Conservation (phyloP, 768 basidiomycete species). For the Russula compacta region DNA sequence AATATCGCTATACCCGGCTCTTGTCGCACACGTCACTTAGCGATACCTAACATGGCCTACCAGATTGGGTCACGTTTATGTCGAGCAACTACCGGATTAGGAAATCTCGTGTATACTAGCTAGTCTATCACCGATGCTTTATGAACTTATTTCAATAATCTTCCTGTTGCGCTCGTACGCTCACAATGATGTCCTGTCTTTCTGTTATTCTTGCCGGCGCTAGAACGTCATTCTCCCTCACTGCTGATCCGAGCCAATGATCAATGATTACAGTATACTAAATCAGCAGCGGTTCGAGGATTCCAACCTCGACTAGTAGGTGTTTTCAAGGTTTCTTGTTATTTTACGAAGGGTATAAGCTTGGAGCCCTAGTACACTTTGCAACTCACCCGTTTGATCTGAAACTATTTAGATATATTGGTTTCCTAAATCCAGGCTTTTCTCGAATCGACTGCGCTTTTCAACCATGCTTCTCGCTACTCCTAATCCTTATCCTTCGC, state of each 20-base stretch:
- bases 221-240: neutral
- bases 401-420: neutral
- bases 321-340: neutral
- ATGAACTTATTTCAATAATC: neutral
- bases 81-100: neutral
- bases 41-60: slow-evolving; percentile 7
- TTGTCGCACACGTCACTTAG: neutral
- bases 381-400: neutral
- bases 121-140: neutral
- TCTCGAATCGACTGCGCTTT: neutral
- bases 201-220: neutral
- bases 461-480: neutral
- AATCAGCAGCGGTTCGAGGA: neutral
- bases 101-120: slow-evolving; percentile 1
- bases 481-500: neutral
- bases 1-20: neutral
- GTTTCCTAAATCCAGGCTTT: neutral
- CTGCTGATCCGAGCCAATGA: neutral
- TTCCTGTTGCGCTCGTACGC: neutral
- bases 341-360: neutral
- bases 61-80: neutral
- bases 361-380: neutral
- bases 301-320: neutral
- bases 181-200: neutral
- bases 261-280: too few relatives aligned